Evolutionary conservation across 1,284 basidiomycete species (phyloP), one percentile per base, ranked within the genome.

Genomic region (Tetrapyrgos nigripes): DNA sequence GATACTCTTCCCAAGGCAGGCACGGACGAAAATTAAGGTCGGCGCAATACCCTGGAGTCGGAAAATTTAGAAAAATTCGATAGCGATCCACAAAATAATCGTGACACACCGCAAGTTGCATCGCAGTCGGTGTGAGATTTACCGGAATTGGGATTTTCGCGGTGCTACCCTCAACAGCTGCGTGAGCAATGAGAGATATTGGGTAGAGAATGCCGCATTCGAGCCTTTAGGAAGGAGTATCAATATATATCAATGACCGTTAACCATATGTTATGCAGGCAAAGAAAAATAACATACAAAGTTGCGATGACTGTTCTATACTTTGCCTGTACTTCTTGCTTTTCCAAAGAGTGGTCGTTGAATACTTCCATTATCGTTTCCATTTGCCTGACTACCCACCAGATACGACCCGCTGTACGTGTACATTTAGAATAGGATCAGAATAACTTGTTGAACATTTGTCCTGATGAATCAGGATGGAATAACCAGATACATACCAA

Each of bases 31-130:
- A 21, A 54, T 54, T 9, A 54, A n/a, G 11, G 53, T 54, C 44
- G 53, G 44, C 3, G 53, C 40, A 23, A 54, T 54, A 24, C 53
- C 53, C 53, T 54, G 37, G n/a, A n/a, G n/a, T n/a, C n/a, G n/a
- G n/a, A n/a, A n/a, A n/a, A n/a, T n/a, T 17, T 23, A 13, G 3
- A 50, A 27, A 4, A 10, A 10, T 53, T 26, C n/a, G 14, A 11
- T 26, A 8, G n/a, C 5, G 14, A 6, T 8, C 23, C 14, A 21
- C 24, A n/a, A 11, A 21, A 43, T 44, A 31, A 46, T 11, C 19
- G 24, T 29, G 4, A 17, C 26, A 28, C 24, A 54, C 53, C 17
- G 44, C 53, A 21, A 54, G 17, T 28, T 29, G 43, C 3, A 24
- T 31, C 21, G 44, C 27, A 17, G 21, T 10, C 23, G 14, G 14